These are phyloP conservation scores for Pseudogymnoascus sp. DNA, from an alignment of 2,329 filamentous ascomycete species.

Conservation along the genomic window DNA sequence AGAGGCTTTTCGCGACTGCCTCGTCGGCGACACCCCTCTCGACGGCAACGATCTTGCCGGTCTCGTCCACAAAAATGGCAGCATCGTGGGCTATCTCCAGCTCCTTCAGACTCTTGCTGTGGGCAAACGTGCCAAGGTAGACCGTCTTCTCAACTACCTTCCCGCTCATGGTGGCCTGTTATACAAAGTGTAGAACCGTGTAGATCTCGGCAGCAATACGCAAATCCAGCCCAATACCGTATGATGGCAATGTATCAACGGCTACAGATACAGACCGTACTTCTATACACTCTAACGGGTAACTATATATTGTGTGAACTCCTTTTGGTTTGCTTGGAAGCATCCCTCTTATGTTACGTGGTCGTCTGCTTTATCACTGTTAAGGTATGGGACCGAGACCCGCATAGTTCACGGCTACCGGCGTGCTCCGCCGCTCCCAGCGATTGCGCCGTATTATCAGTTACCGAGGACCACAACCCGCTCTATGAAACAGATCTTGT, in stretches of 20 bases:
- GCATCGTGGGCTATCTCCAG: slow-evolving; percentile 41
- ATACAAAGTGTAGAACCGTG: background rate
- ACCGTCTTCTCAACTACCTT: slow-evolving; percentile 27
- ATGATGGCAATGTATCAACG: slow-evolving; percentile 1
- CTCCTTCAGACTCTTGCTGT: slow-evolving; percentile 39
- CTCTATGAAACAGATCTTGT: background rate
- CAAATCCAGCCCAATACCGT: background rate
- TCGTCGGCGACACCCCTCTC: slow-evolving; percentile 20
- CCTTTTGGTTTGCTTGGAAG: background rate
- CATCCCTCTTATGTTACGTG: background rate
- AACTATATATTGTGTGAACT: slow-evolving; percentile 6
- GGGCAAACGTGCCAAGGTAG: slow-evolving; percentile 55
- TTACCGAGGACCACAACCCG: background rate
- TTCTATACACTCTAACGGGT: background rate
- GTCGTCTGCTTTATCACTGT: background rate
- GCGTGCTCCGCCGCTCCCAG: background rate
- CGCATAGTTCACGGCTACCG: background rate
- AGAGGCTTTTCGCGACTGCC: slow-evolving; percentile 28
- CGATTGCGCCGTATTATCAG: background rate
- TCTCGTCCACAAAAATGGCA: slow-evolving; percentile 42
- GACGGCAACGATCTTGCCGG: slow-evolving; percentile 39
- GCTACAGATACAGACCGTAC: background rate
- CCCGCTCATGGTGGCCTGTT: slow-evolving; percentile 14
- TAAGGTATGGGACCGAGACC: background rate
- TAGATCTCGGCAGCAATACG: background rate